Base-by-base conservation (phyloP, 2,329 filamentous ascomycete genomes). In the Aureobasidium sp. region DNA sequence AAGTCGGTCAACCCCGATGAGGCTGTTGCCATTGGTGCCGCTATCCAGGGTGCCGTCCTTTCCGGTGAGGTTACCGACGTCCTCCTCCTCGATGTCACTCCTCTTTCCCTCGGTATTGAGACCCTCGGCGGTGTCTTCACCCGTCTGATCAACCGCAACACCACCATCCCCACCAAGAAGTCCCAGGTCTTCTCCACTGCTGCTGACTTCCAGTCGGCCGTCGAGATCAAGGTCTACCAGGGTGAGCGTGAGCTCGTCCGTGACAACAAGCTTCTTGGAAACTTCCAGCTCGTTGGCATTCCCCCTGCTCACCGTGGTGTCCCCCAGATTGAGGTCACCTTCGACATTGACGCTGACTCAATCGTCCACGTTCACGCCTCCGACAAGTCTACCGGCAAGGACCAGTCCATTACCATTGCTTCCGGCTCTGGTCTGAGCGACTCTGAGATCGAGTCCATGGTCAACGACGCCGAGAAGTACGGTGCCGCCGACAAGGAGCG, bases 71-170 rank as follows among this genome's bases (percentile, higher is more conserved):
- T 94, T 70, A 94, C 90, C 66, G 94, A 97, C 77, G 88, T 99
- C 68, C 87, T 99, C 67, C 88, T 99, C 66, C 85, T 99, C 73
- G 94, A 99, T 79, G 94, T 99, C 72, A 88, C 92, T 73, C 94
- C 94, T 70, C 89, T 99, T 67, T 96, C 91, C 65, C 89, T 99
- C 39, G 94, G 94, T 88, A 93, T 99, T 69, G 94, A 93, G 74
- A 99, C 97, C 94, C 94, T 97, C 83, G 93, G 94, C 69, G 97
- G 97, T 83, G 96, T 97, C 79, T 97, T 97, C 76, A 93, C 93
- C 62, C 90, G 91, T 57, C 93, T 97, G 67, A 91, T 99, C 68
- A 80, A 89, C 66, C 77, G 79, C 70, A 77, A 78, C 34, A 71
- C 76, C 65, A 80, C 78, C 29, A 78, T 73, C n/a, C 71, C 71